Base-by-base conservation (phyloP, 2,329 filamentous ascomycete species). In the Cryphonectria naterciae region DNA sequence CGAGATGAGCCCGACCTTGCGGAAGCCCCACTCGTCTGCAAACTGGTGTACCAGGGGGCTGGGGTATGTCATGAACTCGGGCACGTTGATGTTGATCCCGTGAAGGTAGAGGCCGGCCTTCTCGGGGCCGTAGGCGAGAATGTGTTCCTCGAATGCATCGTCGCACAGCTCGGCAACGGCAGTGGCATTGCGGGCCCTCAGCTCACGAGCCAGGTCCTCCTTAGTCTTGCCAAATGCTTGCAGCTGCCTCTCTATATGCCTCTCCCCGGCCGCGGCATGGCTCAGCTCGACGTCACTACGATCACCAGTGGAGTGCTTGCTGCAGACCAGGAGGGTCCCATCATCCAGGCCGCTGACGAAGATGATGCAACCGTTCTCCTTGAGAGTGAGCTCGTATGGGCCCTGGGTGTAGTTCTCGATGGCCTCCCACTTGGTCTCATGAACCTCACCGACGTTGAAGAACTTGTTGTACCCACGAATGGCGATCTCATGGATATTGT, bases 281-380 rank as follows among this genome's bases (percentile, higher is more conserved):
- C 93, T 98, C 70, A 92, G 75, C 41, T 90, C 86, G 6, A 85
- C 82, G 78, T 97, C 93, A 32, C 81, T 82, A n/a, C 95, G 88
- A 35, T 89, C 85, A 8, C 96, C 96, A 0, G 95, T 98, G 0
- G 96, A 98, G 80, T 99, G 96, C 79, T 99, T 99, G 86, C 95
- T 98, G 87, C 95, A 98, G n/a, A 99, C 95, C 10, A 99, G 85
- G 13, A 99, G 85, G 1, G 93, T 94, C 49, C 89, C 95, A 77
- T 98, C 95, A 77, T 97, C 93, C 32, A 99, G 85, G 19, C 95
- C 96, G 22, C 94, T 92, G 61, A 99, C 90, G 83, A 99, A 99
- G 75, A 99, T 98, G 81, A 99, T 99, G 81, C 96, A 99, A n/a
- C 96, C 96, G 77, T 99, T 99, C 82, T 99, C 96, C 83, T 99